These are phyloP conservation scores for Penicillium ochrochloron DNA, from an alignment of 495 filamentous ascomycete genomes.

Conservation along the genomic window DNA sequence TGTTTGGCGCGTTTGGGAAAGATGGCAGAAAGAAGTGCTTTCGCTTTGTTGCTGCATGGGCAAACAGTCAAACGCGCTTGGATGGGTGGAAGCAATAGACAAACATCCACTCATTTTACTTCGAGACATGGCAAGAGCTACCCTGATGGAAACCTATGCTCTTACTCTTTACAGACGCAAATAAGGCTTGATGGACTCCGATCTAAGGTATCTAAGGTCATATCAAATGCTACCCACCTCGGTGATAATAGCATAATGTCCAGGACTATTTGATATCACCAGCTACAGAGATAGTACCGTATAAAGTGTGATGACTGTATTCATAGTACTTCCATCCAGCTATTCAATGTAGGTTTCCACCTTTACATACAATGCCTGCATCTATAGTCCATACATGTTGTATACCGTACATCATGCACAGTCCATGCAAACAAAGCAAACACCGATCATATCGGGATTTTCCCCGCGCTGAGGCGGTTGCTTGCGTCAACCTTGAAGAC, in stretches of 20 bases:
- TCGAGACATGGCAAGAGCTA: too few species aligned
- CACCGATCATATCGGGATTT: constrained; percentile 19
- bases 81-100: background rate
- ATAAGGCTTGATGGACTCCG: too few species aligned
- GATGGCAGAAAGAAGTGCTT: background rate
- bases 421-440: constrained; percentile 43
- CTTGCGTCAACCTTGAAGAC: constrained; percentile 14
- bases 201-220: too few species aligned
- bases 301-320: too few species aligned
- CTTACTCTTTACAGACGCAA: too few species aligned
- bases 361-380: background rate
- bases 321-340: background rate
- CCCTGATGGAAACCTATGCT: too few species aligned
- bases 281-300: too few species aligned
- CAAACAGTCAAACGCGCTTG: background rate
- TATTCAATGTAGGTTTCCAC: background rate
- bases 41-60: background rate
- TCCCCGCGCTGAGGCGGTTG: constrained; percentile 22
- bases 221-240: too few species aligned
- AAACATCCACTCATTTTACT: too few species aligned
- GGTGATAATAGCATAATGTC: too few species aligned
- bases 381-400: background rate
- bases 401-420: background rate
- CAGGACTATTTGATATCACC: too few species aligned
- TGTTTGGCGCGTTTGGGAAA: background rate